Evolutionary conservation across 2,329 filamentous ascomycete genomes (phyloP), one percentile per base, ranked within the genome.

Genomic region (Phyllosticta ampelicida): DNA sequence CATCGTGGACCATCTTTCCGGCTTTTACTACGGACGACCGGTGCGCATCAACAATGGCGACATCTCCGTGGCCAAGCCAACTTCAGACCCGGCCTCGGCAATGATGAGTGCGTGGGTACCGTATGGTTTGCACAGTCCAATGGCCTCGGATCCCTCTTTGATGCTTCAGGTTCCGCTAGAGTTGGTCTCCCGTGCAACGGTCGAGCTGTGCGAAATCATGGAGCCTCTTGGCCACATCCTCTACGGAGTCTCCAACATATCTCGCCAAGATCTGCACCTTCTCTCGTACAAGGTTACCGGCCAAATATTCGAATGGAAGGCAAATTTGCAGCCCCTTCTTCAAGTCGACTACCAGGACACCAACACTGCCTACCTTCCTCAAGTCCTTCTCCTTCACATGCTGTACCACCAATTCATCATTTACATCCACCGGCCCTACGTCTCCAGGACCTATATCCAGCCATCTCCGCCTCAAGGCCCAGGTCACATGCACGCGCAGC

Each of bases 381-480:
- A 75, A 59, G 65, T 75, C n/a, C 61, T 75, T 19, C 68, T 75
- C 61, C 65, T 75, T 2, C 73, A 75, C 55, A 72, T 75, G 67
- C 72, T 75, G 67, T 75, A 75, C 55, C 68, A 75, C 59, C 72
- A 75, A 54, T 71, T 75, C 2, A 66, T 74, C 54, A 75, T 76
- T 23, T 74, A 74, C 62, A 68, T 74, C 58, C 74, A 75, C 51
- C 67, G 75, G 2, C 75, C 75, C 11, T 59, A 59, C 20, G 57
- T 59, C 76, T 72, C 70, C 70, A 75, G 18, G 75, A 74, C 2
- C 70, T 74, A 59, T 21, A 59, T 59, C 18, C 57, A 59, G 23
- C 57, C 57, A 58, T 67, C 65, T 30, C 73, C 73, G 3, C 69
- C 70, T 13, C 72, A 74, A 61, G 74, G 74, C n/a, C 71, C 69